These are phyloP conservation scores for Macadamia integrifolia DNA, from an alignment of 164 flowering plant genomes.

Conservation along the genomic window DNA sequence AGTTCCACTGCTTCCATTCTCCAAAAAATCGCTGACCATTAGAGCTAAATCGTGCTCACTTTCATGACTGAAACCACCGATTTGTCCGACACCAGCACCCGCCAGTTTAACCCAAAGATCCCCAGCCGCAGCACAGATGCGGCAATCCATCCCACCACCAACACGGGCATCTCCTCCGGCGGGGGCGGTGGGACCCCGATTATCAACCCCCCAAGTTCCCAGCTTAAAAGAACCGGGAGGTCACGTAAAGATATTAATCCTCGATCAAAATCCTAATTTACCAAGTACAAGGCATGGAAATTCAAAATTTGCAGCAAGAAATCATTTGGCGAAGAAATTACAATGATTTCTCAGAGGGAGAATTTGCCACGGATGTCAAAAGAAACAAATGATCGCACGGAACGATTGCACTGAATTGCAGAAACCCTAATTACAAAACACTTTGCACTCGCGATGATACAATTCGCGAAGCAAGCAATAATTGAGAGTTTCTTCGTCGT, in stretches of 20 bases:
- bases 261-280: slow-evolving; percentile 2
- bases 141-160: slow-evolving; percentile 35
- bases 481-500: too few relatives aligned
- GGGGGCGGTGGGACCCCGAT: neutral
- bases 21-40: slow-evolving; percentile 85
- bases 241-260: neutral
- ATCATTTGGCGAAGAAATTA: neutral
- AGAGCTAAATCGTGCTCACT: slow-evolving; percentile 83
- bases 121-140: slow-evolving; percentile 30
- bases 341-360: neutral
- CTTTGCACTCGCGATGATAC: neutral
- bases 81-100: slow-evolving; percentile 30
- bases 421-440: neutral
- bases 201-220: slow-evolving; percentile 19
- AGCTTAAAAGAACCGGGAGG: slow-evolving; percentile 9
- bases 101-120: slow-evolving; percentile 29
- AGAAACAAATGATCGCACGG: neutral
- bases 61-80: slow-evolving; percentile 65
- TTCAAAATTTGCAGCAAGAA: too few relatives aligned
- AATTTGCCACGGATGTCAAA: neutral
- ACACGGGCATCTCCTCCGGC: slow-evolving; percentile 4
- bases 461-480: too few relatives aligned
- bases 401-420: neutral
- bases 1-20: slow-evolving; percentile 62
- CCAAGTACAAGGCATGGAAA: neutral